Evolutionary conservation across 106 monocot species (phyloP).

Genomic region (Platanthera guangdongensis): DNA sequence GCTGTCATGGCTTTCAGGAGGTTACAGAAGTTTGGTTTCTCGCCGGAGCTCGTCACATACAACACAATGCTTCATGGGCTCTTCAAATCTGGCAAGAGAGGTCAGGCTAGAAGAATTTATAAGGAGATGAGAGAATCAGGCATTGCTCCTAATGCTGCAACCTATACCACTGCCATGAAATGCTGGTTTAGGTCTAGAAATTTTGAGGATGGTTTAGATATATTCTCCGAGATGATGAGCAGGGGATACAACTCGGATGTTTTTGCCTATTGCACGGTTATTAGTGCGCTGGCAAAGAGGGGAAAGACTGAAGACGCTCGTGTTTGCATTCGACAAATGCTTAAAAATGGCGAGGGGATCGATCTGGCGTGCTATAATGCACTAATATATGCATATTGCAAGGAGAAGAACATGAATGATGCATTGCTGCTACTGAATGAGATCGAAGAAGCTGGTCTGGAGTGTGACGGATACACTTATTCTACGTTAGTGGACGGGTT

Average conservation of each 20-base stretch:
- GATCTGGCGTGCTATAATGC: slow-evolving; percentile 85
- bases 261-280: slow-evolving; percentile 72
- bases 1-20: slow-evolving; percentile 57
- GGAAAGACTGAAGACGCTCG: slow-evolving; percentile 53
- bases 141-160: slow-evolving; percentile 52
- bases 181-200: slow-evolving; percentile 56
- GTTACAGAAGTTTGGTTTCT: slow-evolving; percentile 37
- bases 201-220: slow-evolving; percentile 49
- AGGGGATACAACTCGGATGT: slow-evolving; percentile 41
- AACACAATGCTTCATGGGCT: slow-evolving; percentile 77
- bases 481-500: slow-evolving; percentile 71
- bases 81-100: slow-evolving; percentile 44
- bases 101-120: slow-evolving; percentile 45
- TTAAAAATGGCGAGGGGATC: slow-evolving; percentile 33
- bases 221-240: slow-evolving; percentile 42
- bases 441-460: slow-evolving; percentile 50
- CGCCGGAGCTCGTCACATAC: slow-evolving; percentile 53
- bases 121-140: slow-evolving; percentile 45
- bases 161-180: slow-evolving; percentile 80
- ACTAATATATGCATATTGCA: slow-evolving; percentile 56
- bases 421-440: slow-evolving; percentile 48
- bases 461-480: slow-evolving; percentile 67
- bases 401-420: slow-evolving; percentile 42
- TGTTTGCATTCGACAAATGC: slow-evolving; percentile 37
- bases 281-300: slow-evolving; percentile 58